Percentiles rank a stretch among this genome's conserved stretches.
These are phyloP conservation scores for Malus orientalis DNA, from an alignment of 306 rosid genomes.

Conservation along the genomic window DNA sequence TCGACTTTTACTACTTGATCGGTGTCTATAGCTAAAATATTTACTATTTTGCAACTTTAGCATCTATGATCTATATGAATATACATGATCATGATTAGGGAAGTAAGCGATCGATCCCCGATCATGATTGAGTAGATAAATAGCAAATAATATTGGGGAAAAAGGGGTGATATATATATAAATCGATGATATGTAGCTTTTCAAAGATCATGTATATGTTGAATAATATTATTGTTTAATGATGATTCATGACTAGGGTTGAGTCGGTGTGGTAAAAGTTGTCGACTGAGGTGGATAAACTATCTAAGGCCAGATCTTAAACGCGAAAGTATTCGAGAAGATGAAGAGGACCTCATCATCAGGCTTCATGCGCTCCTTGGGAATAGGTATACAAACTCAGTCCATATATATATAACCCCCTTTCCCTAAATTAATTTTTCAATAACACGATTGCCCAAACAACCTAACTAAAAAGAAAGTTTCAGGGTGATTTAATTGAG, in stretches of 20 bases:
- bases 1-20: background rate
- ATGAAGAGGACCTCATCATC: slow-evolving; percentile 51
- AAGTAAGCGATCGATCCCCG: background rate
- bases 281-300: slow-evolving; percentile 44
- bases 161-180: background rate
- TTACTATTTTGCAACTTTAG: background rate
- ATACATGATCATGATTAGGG: background rate
- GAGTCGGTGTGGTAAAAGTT: slow-evolving; percentile 45
- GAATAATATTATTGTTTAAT: background rate
- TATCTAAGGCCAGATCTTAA: slow-evolving; percentile 38
- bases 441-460: background rate
- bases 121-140: background rate
- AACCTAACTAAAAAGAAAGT: background rate
- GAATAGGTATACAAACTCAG: slow-evolving; percentile 20
- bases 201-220: background rate
- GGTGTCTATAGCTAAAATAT: background rate
- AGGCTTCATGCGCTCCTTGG: slow-evolving; percentile 57
- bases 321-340: slow-evolving; percentile 37
- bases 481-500: background rate
- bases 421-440: background rate
- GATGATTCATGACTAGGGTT: slow-evolving; percentile 20
- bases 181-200: background rate
- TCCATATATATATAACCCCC: background rate
- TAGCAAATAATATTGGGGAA: background rate
- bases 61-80: background rate